These are phyloP conservation scores for Herpomyces periplanetae DNA, from an alignment of 2,329 filamentous ascomycete genomes.

Conservation along the genomic window DNA sequence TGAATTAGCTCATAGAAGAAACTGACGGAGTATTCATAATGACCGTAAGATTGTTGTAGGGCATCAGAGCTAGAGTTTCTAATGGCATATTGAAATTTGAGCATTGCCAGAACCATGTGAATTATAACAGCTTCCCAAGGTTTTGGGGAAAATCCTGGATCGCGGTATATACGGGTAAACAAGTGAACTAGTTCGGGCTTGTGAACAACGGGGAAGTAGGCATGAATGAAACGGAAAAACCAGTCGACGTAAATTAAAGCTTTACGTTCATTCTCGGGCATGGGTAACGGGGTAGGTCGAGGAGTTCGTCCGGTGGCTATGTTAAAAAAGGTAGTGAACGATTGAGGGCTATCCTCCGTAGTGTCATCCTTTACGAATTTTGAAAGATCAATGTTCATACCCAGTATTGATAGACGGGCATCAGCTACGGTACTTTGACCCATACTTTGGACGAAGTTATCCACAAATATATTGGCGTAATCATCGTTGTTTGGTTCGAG, in stretches of 20 bases:
- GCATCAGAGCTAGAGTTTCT: constrained; percentile 20
- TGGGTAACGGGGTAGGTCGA: constrained; percentile 13
- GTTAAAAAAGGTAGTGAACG: constrained; percentile 25
- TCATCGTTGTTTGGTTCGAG: constrained; percentile 15
- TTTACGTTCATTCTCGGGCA: constrained; percentile 22
- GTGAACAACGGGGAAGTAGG: constrained; percentile 36
- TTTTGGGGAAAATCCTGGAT: constrained; percentile 19
- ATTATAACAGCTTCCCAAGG: constrained; percentile 25
- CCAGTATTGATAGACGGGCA: constrained; percentile 37
- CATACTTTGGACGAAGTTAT: constrained; percentile 23
- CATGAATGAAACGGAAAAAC: constrained; percentile 31
- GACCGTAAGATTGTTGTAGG: constrained; percentile 25
- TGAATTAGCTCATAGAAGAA: constrained; percentile 23
- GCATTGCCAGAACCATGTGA: constrained; percentile 39
- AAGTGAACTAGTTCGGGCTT: constrained; percentile 27
- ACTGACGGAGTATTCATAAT: constrained; percentile 34
- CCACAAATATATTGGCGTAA: constrained; percentile 22
- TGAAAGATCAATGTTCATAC: constrained; percentile 37
- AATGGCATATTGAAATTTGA: constrained; percentile 35
- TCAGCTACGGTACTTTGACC: constrained; percentile 37
- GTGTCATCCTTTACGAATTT: constrained; percentile 25
- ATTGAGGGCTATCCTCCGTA: constrained; percentile 24
- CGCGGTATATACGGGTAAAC: constrained; percentile 25
- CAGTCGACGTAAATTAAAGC: constrained; percentile 28
- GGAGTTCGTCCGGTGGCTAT: constrained; percentile 17